Evolutionary conservation across 805 yeast genomes (phyloP), one percentile per base, ranked within the genome.

Genomic region (Wickerhamomyces bovis): DNA sequence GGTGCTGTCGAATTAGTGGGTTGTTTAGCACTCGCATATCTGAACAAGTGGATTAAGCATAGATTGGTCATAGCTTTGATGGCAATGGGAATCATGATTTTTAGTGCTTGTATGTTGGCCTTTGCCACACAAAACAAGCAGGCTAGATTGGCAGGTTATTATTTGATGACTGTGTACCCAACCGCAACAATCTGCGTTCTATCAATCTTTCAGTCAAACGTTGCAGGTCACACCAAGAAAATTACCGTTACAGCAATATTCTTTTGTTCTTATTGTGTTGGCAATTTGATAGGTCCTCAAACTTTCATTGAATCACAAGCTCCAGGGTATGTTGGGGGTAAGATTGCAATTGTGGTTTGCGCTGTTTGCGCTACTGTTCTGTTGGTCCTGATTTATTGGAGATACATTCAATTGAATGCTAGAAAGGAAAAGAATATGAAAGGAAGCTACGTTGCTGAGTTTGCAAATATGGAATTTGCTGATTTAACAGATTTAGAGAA

Each of bases 181-280:
- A 61, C 69, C 3, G 60, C 69, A 11, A 62, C 62, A 47, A 65
- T 65, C 46, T 66, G 71, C 52, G 55, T 63, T 10, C 44, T 63
- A 6, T 63, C 72, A 7, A 54, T 62, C 40, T 62, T 70, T 43
- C 63, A 68, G 28, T 67, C 77, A 4, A 74, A 85, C 60, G 75
- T 81, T 35, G 81, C 89, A 2, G 94, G 94, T 12, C 77, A 79
- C 51, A 83, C 90, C n/a, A 86, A 86, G 63, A 80, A 83, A 55
- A 71, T 80, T 53, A 72, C 79, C 4, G 72, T 78, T 23, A 77
- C 78, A 44, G 82, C 83, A 6, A 62, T 80, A 33, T 74, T 75
- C 41, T 71, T 84, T 62, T 71, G 83, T 49, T 83, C 80, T 6
- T 85, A 82, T 60, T 79, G 86, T 38, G 75, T 78, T 39, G 86